phyloP scores from a whole-genome alignment of 1,284 basidiomycete genomes.

The Neotropicomus parvogracilis region DNA sequence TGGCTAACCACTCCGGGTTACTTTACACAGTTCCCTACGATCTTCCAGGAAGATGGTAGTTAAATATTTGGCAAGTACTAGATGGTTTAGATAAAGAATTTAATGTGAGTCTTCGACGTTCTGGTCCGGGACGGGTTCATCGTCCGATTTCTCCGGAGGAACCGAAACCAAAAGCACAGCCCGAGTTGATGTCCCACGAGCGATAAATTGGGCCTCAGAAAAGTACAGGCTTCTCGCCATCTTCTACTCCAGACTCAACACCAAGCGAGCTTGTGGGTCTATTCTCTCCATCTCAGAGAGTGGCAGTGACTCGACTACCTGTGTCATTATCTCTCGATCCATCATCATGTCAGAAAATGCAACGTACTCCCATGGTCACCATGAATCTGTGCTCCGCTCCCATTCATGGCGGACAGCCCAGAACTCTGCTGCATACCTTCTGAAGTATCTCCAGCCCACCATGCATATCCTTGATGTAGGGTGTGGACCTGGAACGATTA shows the following conservation, averaged over 20 bases:
- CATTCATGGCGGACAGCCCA: constrained; percentile 38
- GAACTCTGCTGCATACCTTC: constrained; percentile 42
- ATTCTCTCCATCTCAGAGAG: too few species aligned
- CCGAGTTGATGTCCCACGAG: background rate
- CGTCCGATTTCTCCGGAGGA: background rate
- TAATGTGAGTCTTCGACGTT: too few species aligned
- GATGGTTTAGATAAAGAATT: too few species aligned
- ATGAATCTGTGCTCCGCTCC: constrained; percentile 39
- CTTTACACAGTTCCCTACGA: too few species aligned
- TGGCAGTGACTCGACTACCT: background rate
- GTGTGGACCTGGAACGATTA: constrained; percentile 47
- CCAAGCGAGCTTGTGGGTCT: background rate
- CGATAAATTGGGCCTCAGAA: too few species aligned
- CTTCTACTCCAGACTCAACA: background rate
- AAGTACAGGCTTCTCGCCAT: too few species aligned
- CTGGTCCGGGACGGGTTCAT: too few species aligned
- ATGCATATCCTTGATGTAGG: constrained; percentile 46
- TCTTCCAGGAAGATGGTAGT: too few species aligned
- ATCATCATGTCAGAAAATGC: constrained; percentile 12
- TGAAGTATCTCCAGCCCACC: constrained; percentile 36
- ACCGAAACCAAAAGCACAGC: background rate
- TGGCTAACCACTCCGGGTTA: too few species aligned
- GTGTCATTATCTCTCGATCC: too few species aligned
- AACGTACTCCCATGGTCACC: constrained; percentile 34
- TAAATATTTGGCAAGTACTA: too few species aligned